Conservation (phyloP, 169 alveolate species). For the Plasmodium reichenowi region DNA sequence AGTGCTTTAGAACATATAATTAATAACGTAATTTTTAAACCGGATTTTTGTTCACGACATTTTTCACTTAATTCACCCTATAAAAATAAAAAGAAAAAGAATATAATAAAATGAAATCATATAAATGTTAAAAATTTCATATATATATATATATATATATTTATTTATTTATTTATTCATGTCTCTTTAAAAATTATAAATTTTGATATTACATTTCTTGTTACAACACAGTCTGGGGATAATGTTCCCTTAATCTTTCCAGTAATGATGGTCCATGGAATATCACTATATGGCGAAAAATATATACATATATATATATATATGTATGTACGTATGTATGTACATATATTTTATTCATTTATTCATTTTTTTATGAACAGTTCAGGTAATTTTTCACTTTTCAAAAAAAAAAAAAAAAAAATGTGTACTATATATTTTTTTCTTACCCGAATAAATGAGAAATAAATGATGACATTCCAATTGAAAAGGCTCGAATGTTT, state of each 20-base stretch:
- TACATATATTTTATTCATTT: not conserved
- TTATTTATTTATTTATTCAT: not conserved
- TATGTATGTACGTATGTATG: too few relatives aligned
- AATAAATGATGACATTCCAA: conserved; percentile 60
- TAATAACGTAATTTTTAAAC: conserved; percentile 27
- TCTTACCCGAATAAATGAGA: conserved; percentile 57
- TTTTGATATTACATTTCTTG: conserved; percentile 32
- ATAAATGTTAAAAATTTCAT: not conserved
- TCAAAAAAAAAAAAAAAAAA: too few relatives aligned
- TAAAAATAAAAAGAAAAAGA: not conserved
- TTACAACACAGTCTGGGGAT: conserved; percentile 59
- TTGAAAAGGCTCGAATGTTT: conserved; percentile 40
- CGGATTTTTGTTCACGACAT: conserved; percentile 30
- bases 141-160: not conserved
- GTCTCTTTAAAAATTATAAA: not conserved
- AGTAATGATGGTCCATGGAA: conserved; percentile 59
- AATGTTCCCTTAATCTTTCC: conserved; percentile 64
- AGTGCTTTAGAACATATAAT: conserved; percentile 37
- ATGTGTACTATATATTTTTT: not conserved
- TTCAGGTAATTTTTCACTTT: too few relatives aligned
- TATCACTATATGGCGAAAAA: conserved; percentile 19
- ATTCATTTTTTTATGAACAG: not conserved
- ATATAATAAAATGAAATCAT: not conserved
- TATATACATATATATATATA: not conserved
- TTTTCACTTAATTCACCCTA: conserved; percentile 56